These are phyloP conservation scores for Erodium trifolium DNA, from an alignment of 441 rosid species.

Conservation along the genomic window DNA sequence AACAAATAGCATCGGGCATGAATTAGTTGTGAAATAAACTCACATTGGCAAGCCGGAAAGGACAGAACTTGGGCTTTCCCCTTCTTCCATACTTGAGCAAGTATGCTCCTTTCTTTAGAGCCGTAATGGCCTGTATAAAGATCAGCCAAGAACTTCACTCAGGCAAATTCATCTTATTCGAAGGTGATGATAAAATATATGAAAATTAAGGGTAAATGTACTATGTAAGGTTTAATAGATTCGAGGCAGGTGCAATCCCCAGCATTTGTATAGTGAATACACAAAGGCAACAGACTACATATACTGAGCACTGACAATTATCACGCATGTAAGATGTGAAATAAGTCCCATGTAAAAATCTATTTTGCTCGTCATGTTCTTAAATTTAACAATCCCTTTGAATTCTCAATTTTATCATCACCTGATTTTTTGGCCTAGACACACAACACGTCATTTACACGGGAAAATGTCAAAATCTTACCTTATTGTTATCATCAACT, in stretches of 20 bases:
- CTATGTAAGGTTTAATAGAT: background rate
- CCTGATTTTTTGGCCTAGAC: background rate
- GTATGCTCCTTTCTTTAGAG: constrained; percentile 88
- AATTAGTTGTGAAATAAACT: constrained; percentile 22
- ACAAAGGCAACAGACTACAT: background rate
- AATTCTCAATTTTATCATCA: background rate
- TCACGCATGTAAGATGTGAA: too few relatives aligned
- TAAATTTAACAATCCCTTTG: too few relatives aligned
- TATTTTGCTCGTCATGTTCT: too few relatives aligned
- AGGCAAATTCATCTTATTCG: constrained; percentile 23
- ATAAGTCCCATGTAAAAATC: too few relatives aligned
- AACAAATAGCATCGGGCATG: background rate
- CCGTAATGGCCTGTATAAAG: constrained; percentile 83
- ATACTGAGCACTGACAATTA: too few relatives aligned
- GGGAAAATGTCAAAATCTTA: background rate
- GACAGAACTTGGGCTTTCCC: constrained; percentile 97
- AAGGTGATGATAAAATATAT: background rate
- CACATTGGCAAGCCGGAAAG: constrained; percentile 94
- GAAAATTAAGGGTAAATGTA: background rate
- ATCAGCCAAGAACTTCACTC: constrained; percentile 32
- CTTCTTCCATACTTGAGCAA: constrained; percentile 96
- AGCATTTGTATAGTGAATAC: background rate
- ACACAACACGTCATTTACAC: background rate
- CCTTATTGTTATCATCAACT: background rate
- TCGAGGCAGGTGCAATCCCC: background rate